These are phyloP conservation scores for Leersia perrieri DNA, from an alignment of 176 grass and related monocot species.

Conservation along the genomic window DNA sequence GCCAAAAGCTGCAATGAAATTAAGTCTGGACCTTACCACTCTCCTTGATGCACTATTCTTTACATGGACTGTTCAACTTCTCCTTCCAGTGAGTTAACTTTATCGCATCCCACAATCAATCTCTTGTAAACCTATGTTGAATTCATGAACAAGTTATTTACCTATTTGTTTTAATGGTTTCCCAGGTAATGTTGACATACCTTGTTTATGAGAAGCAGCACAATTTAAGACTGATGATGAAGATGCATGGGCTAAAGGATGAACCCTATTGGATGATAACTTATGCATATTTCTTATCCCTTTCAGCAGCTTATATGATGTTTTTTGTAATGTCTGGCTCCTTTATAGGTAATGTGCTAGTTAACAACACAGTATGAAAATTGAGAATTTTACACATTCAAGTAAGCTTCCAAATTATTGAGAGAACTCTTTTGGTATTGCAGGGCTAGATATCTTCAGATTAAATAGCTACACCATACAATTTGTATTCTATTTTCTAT, in stretches of 20 bases:
- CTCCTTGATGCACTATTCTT: conserved; percentile 53
- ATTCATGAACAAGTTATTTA: background rate
- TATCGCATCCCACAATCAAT: too few relatives aligned
- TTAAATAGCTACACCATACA: conserved; percentile 56
- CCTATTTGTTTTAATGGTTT: background rate
- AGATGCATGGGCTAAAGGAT: conserved; percentile 65
- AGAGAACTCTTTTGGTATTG: conserved; percentile 1
- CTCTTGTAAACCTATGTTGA: background rate
- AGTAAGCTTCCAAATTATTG: conserved; percentile 2
- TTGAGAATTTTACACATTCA: background rate
- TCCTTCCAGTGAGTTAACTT: conserved; percentile 56
- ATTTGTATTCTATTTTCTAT: conserved; percentile 62
- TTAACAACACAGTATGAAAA: background rate
- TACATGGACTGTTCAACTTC: conserved; percentile 54
- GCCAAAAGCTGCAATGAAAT: conserved; percentile 48
- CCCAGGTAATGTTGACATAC: conserved; percentile 39
- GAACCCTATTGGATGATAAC: conserved; percentile 58
- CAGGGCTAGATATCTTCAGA: conserved; percentile 63
- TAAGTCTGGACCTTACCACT: conserved; percentile 42
- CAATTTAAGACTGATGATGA: conserved; percentile 73
- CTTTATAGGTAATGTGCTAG: conserved; percentile 46
- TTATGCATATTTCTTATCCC: conserved; percentile 54
- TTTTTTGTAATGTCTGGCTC: conserved; percentile 55
- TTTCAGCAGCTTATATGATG: conserved; percentile 47
- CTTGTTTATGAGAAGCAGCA: conserved; percentile 70